These are phyloP conservation scores for Colletotrichum nymphaeae DNA, from an alignment of 2,329 filamentous ascomycete species.

Conservation along the genomic window DNA sequence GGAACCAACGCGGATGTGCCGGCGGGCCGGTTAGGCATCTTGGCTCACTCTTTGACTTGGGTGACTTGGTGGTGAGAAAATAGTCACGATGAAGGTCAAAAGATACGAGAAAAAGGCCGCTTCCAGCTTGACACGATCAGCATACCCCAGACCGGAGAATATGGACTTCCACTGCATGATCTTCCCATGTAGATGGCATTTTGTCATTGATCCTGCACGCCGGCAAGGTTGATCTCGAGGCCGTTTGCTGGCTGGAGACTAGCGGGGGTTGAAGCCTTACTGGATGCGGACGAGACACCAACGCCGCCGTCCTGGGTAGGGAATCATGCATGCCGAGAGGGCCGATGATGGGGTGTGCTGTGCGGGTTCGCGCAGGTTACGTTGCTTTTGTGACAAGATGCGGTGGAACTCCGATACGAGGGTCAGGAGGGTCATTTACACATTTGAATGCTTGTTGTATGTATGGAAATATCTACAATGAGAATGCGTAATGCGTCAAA, in stretches of 20 bases:
- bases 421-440: background rate
- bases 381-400: background rate
- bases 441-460: background rate
- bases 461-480: background rate
- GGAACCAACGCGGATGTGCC: slow-evolving; percentile 9
- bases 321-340: background rate
- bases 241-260: slow-evolving; percentile 11
- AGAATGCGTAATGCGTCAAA: background rate
- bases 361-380: background rate
- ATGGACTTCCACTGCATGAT: background rate
- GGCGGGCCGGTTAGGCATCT: slow-evolving; percentile 2
- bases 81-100: background rate
- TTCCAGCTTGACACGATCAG: background rate
- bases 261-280: background rate
- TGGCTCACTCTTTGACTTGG: slow-evolving; percentile 3
- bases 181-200: background rate
- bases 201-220: background rate
- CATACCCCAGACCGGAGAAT: background rate
- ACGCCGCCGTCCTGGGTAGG: background rate
- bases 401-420: background rate
- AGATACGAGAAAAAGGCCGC: background rate
- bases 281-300: slow-evolving; percentile 2
- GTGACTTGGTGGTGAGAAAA: background rate
- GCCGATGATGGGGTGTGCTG: background rate
- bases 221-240: slow-evolving; percentile 1